Evolutionary conservation across 2,329 filamentous ascomycete species (phyloP), one percentile per base, ranked within the genome.

Genomic region (Didymella segeticola): DNA sequence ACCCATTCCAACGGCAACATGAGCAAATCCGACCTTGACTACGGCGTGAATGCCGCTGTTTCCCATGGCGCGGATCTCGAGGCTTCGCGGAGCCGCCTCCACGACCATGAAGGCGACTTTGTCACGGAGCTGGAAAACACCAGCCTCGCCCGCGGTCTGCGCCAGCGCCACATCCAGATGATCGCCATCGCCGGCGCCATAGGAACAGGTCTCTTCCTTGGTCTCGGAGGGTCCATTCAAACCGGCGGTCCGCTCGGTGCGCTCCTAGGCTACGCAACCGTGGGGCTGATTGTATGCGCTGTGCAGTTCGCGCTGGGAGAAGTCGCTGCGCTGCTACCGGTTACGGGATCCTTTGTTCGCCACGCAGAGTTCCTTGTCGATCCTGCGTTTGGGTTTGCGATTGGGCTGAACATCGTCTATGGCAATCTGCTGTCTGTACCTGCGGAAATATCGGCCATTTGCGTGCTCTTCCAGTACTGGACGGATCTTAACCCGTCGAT

Each of bases 111-210:
- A 8, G 53, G 53, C 43, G 48, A 56, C 33, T 56, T 56, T 12
- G 47, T 56, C 23, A 56, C 53, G 3, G n/a, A 48, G 22, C 38
- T 52, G 9, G 53, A 56, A n/a, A 63, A 68, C 26, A 63, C 55
- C 48, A 61, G 63, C 25, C 51, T 67, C 23, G 43, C 50, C 7
- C 45, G 64, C 19, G 63, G 62, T 11, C 67, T 81, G 15, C 67
- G 74, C n/a, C 77, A 80, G 51, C 74, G 81, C 56, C 82, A 84
- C 59, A 80, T 83, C 46, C 75, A 82, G 54, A 80, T 83, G 64
- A 85, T 86, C 62, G 82, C 82, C 6, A 75, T 86, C 8, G 82
- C 82, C 39, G 82, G 83, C 36, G 82, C 81, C 3, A 85, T 85
- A 31, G 71, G 66, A 33, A 83, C 82, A 2, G 82, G 82, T 55